Base-by-base conservation (phyloP, 805 yeast species). In the Metschnikowia noctiluminum region DNA sequence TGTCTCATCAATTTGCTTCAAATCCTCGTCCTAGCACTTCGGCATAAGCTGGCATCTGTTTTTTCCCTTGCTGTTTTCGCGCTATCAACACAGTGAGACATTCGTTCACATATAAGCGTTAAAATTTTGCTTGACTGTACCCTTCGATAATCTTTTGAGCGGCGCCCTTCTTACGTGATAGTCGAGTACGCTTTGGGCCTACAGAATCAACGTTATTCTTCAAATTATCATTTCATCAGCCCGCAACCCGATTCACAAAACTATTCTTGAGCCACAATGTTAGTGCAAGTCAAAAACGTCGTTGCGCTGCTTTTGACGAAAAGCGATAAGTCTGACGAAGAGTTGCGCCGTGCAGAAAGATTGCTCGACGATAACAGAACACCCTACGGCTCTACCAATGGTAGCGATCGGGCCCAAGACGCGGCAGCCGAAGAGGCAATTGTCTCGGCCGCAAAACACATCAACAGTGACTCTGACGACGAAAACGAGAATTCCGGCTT, bases 371-470 rank as follows among this genome's bases (percentile, higher is more conserved):
- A 63, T 49, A 68, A 66, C 50, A 64, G 68, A 46, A 46, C 57
- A 6, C 74, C 73, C 12, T 73, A 71, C 53, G 77, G 77, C 3
- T 51, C 76, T 8, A 62, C 69, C 8, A 43, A 38, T 15, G 47
- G 46, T n/a, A 42, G 48, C 16, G 75, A 72, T 49, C 59, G 77
- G 42, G 70, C 64, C 5, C 71, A 65, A 49, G 61, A 61, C 46
- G 54, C 62, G 2, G 69, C 70, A 26, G 63, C 64, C 42, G 75
- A 70, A 45, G 77, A 73, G 52, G 66, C 70, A 2, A 61, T 66
- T 11, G 48, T 62, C 31, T 61, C 61, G 34, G 73, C 73, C 15
- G 61, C 65, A 36, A 64, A 62, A 44, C 49, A 55, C 51, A 56
- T 55, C 32, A 57, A 49, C 37, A 59, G 57, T 44, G 64, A 60